Base-by-base conservation (phyloP, 2,329 filamentous ascomycete genomes). In the Alternaria triticina region DNA sequence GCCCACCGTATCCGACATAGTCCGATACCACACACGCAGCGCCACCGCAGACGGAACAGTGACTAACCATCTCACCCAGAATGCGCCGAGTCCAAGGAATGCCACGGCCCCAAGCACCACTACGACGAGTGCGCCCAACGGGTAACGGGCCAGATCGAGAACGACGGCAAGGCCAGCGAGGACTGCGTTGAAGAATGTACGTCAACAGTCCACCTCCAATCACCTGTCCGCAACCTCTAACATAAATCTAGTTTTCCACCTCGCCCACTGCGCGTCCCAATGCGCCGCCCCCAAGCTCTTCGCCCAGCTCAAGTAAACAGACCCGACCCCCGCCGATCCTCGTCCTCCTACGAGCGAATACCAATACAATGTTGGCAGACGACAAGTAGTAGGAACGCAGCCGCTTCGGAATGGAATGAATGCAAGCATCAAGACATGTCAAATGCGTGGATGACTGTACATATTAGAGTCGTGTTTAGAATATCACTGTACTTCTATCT, bases 171-270 rank as follows among this genome's bases (percentile, higher is more conserved):
- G 83, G 90, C 90, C 75, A 89, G 92, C 77, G 96, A 99, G 88
- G 94, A 98, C 86, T 99, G 96, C 78, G 93, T 98, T 73, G 96
- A 99, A 87, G 96, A 99, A 87, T 99, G 96, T 98, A 91, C 84
- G 94, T 89, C n/a, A n/a, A n/a, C 27, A 30, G 15, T 8, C 27
- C 23, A 45, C 15, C 5, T 23, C 25, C 20, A 12, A n/a, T 23
- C 15, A 30, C 4, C 23, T 12, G 2, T 3, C 4, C 22, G 25
- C 44, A 45, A 27, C 5, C 22, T 46, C 69, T 74, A 54, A 71
- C 58, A n/a, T 9, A 4, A 2, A 12, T 17, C 6, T 74, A 97
- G 95, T 97, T 87, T 99, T 99, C 91, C 95, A 99, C 85, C 92
- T 99, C 76, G 90, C 92, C 76, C 96, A 98, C 88, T 99, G 96